These are phyloP conservation scores for Fomitopsis pinicola DNA, from an alignment of 1,284 basidiomycete genomes.

Conservation along the genomic window DNA sequence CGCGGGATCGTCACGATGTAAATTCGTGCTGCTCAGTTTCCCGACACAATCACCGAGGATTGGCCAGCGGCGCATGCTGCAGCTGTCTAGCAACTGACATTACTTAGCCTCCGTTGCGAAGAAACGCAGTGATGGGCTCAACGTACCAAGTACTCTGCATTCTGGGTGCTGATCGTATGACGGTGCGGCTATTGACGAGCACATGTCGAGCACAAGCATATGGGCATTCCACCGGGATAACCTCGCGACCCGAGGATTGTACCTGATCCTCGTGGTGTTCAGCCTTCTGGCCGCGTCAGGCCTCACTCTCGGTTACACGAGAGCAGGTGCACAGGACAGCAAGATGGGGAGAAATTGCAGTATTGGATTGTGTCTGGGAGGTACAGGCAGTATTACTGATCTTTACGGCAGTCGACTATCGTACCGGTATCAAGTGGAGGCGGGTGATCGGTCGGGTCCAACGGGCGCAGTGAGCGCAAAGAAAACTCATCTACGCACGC, in stretches of 20 bases:
- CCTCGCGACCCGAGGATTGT: neutral
- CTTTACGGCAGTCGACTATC: conserved; percentile 15
- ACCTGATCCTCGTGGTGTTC: neutral
- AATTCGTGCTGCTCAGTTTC: neutral
- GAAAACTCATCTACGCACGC: neutral
- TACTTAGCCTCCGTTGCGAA: too few species aligned
- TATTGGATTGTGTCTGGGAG: neutral
- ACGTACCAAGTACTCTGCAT: too few species aligned
- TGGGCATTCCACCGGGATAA: neutral
- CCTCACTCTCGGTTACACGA: too few species aligned
- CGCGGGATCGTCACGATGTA: neutral
- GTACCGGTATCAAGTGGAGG: conserved; percentile 19
- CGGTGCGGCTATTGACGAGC: neutral
- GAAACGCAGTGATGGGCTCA: too few species aligned
- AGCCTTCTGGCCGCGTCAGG: too few species aligned
- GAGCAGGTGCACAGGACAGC: too few species aligned
- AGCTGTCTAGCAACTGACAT: too few species aligned
- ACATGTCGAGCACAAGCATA: too few species aligned
- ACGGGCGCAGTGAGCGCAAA: neutral
- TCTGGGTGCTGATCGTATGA: neutral
- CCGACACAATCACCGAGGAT: neutral
- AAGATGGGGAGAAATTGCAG: too few species aligned
- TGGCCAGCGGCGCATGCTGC: too few species aligned
- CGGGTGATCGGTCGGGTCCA: conserved; percentile 8
- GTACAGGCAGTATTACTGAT: conserved; percentile 10